These are phyloP conservation scores for Purpureocillium lavendulum DNA, from an alignment of 2,329 filamentous ascomycete species.

Conservation along the genomic window DNA sequence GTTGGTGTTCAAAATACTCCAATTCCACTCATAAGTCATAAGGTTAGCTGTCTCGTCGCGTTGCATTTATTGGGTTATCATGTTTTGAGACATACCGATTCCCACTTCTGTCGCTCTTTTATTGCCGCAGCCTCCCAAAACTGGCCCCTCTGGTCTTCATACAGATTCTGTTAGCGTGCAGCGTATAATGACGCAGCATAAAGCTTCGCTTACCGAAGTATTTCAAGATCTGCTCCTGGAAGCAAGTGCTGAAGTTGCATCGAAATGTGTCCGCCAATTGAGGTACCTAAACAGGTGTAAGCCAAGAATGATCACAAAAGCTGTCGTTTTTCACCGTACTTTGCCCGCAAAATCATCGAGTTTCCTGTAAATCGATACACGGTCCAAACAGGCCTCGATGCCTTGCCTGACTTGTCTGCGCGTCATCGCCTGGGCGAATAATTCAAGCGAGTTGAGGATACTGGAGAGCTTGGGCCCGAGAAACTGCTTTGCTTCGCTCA, in stretches of 20 bases:
- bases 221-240: background rate
- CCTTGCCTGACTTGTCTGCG: background rate
- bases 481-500: constrained; percentile 19
- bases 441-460: constrained; percentile 18
- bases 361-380: background rate
- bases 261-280: no score
- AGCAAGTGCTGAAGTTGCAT: background rate
- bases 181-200: background rate
- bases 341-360: constrained; percentile 1
- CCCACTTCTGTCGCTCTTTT: background rate
- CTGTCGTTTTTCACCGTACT: no score
- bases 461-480: constrained; percentile 15
- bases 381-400: no score
- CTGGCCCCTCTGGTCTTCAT: background rate
- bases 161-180: background rate
- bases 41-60: no score
- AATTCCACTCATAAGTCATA: constrained; percentile 11
- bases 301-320: no score
- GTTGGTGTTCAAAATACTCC: constrained; percentile 6
- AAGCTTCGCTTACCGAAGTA: background rate
- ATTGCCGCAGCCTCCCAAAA: background rate
- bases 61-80: no score
- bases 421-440: constrained; percentile 13
- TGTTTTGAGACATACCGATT: background rate
- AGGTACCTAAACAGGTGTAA: no score